Evolutionary conservation across 441 rosid genomes (phyloP), one percentile per base, ranked within the genome.

Genomic region (Eutrema salsugineum): DNA sequence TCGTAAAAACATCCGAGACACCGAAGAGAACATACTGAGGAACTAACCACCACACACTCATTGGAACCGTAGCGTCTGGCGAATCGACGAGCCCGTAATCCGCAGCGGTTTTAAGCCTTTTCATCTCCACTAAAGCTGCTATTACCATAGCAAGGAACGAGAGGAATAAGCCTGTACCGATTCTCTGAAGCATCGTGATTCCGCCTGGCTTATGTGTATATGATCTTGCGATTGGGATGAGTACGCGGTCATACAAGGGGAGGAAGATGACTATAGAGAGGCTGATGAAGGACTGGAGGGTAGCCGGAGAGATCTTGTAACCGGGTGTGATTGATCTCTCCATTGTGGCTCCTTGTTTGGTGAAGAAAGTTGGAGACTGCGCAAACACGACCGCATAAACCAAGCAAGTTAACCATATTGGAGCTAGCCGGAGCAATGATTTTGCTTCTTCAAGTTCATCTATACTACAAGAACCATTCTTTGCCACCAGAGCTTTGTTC

Each of bases 261-360:
- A 88, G 39, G 62, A 79, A 81, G 22, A 86, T n/a, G 11, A 86
- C 66, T 44, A 83, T 57, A 16, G 86, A 62, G 28, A 88, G 66
- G 78, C 86, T 70, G 28, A 77, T 67, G 58, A 87, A 82, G 27
- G 79, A 76, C 27, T 87, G 94, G 51, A 91, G 91, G 5, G 93
- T 64, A 68, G 97, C 93, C 0, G 97, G 80, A 43, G 97, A 86
- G 39, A 88, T 49, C 32, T 77, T 30, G 49, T 84, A 73, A 47
- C 69, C 49, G 0, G 73, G 58, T 51, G 74, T 73, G 49, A 91
- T 77, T 61, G 83, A 62, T 83, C 93, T 79, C 74, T 87, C 90
- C 90, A 91, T 78, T 7, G 93, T 87, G 8, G 81, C 86, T 32
- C 89, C 97, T 82, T 91, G 97, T 72, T 85, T 91, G 2, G 93